Evolutionary conservation across 495 filamentous ascomycete species (phyloP), one percentile per base, ranked within the genome.

Genomic region (Cercophora sp.): DNA sequence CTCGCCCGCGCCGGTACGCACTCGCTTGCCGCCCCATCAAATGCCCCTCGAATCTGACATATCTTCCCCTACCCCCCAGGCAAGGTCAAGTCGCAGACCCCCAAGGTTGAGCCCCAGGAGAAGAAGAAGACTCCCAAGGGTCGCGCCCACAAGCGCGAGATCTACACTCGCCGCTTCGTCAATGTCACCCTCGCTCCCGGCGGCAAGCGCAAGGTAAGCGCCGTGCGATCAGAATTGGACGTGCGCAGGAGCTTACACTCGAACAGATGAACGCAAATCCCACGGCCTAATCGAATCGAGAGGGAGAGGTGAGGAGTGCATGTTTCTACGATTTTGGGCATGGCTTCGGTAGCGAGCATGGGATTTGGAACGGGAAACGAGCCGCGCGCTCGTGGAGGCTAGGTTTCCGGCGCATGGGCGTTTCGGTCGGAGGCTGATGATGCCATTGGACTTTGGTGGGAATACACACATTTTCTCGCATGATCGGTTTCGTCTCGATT

Each of bases 91-190:
- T 74, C 72, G 62, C 72, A 75, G 54, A 74, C 72, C 45, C 16
- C 43, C 57, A 60, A 87, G 85, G 88, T 91, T 63, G 88, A 92
- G 74, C 77, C 79, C 15, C 86, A 90, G 74, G 88, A 93, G 80
- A 92, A 93, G 81, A 78, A 86, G 70, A 91, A 91, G 82, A 80
- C 79, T 57, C 93, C 93, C 70, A 97, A 97, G 83, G 93, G 94
- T 69, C 90, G 93, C 65, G 93, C 93, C 61, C 91, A 91, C 84
- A 97, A 98, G 89, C 84, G 93, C 61, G 85, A 96, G 63, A 80
- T 79, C 62, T 97, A 97, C 80, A 97, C 91, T 59, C 87, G 93
- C 69, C 91, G 94, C 64, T 99, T 99, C 81, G 93, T 97, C 59
- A 96, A 97, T 78, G 90, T 97, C 66, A 93, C 90, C 66, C 81